A percentile compares a stretch with the other conserved stretches of the same genome.
These are phyloP conservation scores for Cadophora gregata DNA, from an alignment of 2,329 filamentous ascomycete genomes.

Conservation along the genomic window DNA sequence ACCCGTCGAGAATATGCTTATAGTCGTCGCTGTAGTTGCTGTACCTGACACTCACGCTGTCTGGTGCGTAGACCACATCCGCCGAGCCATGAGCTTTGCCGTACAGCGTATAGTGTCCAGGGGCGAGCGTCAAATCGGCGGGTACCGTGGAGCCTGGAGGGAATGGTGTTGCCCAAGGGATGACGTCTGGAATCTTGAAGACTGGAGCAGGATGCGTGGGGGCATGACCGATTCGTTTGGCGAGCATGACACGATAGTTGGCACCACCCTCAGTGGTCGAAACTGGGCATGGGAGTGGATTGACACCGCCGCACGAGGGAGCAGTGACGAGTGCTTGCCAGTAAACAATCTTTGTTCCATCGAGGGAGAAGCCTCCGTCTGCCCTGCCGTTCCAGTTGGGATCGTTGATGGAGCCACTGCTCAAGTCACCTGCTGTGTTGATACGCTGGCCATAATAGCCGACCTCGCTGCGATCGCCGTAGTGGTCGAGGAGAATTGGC, in stretches of 20 bases:
- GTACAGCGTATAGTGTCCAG: not conserved
- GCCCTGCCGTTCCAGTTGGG: not conserved
- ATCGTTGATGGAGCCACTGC: not conserved
- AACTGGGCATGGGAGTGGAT: not conserved
- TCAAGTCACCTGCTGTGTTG: not conserved
- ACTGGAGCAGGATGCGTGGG: not conserved
- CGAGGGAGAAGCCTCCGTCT: not conserved
- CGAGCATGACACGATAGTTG: not conserved
- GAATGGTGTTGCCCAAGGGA: not conserved
- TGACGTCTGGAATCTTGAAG: not conserved
- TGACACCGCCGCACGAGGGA: not conserved
- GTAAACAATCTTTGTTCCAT: not conserved
- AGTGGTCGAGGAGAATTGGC: not conserved
- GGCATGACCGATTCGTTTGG: not conserved
- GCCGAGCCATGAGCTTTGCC: not conserved
- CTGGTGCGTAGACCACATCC: not conserved
- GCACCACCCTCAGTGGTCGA: not conserved
- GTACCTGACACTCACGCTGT: not conserved
- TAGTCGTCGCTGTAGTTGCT: not conserved
- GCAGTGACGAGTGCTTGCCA: not conserved
- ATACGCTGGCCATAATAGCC: not conserved
- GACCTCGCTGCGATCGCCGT: not conserved
- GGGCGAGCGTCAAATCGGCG: not conserved
- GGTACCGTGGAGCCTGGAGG: not conserved
- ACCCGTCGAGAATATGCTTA: not conserved